Percentiles rank a stretch among this genome's conserved stretches.
These are phyloP conservation scores for Besnoitia besnoiti DNA, from an alignment of 169 alveolate genomes.

Conservation along the genomic window DNA sequence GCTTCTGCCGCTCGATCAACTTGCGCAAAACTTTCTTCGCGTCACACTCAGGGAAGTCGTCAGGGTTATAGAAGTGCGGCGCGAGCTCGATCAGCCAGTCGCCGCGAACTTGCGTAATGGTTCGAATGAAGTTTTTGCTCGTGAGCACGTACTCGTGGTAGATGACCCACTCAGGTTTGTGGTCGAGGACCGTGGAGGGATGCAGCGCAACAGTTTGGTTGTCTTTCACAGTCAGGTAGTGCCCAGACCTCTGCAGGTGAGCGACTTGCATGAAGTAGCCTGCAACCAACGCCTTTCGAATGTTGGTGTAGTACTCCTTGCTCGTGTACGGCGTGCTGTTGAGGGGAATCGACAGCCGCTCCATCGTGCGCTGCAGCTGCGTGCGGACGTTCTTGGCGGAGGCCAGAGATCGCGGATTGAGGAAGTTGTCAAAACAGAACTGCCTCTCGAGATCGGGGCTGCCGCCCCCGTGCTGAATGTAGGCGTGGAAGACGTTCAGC, in stretches of 20 bases:
- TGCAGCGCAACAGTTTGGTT: slow-evolving; percentile 96
- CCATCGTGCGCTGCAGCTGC: slow-evolving; percentile 84
- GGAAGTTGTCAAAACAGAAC: slow-evolving; percentile 90
- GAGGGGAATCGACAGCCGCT: slow-evolving; percentile 66
- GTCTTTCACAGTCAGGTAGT: slow-evolving; percentile 95
- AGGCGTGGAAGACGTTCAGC: slow-evolving; percentile 87
- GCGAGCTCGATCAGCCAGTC: slow-evolving; percentile 92
- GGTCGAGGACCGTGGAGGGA: slow-evolving; percentile 95
- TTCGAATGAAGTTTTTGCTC: slow-evolving; percentile 95
- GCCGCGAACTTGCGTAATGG: slow-evolving; percentile 91
- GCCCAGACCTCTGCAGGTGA: slow-evolving; percentile 81
- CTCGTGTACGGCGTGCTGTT: slow-evolving; percentile 66
- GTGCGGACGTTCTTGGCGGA: slow-evolving; percentile 92
- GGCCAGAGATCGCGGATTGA: slow-evolving; percentile 81
- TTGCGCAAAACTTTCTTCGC: slow-evolving; percentile 46
- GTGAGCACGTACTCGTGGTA: slow-evolving; percentile 97
- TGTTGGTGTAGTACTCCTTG: slow-evolving; percentile 72
- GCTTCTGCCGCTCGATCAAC: neutral
- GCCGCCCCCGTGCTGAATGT: slow-evolving; percentile 76
- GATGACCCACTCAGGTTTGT: slow-evolving; percentile 90
- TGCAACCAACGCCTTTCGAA: slow-evolving; percentile 66
- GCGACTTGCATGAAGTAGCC: slow-evolving; percentile 75
- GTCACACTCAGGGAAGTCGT: slow-evolving; percentile 79
- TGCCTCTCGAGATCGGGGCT: slow-evolving; percentile 80
- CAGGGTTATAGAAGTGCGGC: slow-evolving; percentile 88